Conservation (phyloP, 495 filamentous ascomycete species). For the Xylaria intraflava region DNA sequence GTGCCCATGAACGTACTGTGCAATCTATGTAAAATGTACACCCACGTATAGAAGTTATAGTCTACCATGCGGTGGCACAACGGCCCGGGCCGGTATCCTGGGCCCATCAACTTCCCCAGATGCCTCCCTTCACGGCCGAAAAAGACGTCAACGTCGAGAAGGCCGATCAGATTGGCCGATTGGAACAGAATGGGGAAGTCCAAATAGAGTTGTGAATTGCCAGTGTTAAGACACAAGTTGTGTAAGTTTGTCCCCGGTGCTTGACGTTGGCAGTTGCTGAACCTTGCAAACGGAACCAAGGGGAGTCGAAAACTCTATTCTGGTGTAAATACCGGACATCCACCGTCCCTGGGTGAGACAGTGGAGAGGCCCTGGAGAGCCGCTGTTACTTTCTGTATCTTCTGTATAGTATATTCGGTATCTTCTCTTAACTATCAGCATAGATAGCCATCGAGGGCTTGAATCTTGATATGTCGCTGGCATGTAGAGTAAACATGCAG, state of each 20-base stretch:
- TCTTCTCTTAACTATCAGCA: too few relatives aligned
- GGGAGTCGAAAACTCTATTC: conserved; percentile 8
- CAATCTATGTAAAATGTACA: background rate
- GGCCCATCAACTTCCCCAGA: background rate
- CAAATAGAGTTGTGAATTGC: conserved; percentile 4
- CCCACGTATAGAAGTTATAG: background rate
- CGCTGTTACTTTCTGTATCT: too few relatives aligned
- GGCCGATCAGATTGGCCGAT: too few relatives aligned
- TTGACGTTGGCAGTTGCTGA: conserved; percentile 7
- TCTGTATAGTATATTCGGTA: too few relatives aligned
- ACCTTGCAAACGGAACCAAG: conserved; percentile 7
- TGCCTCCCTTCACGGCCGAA: background rate
- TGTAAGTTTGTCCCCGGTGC: background rate
- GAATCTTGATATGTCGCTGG: too few relatives aligned
- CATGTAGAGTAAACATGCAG: too few relatives aligned
- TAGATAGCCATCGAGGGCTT: too few relatives aligned
- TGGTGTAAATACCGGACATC: background rate
- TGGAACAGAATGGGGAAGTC: background rate
- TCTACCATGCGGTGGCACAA: background rate
- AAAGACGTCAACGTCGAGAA: background rate
- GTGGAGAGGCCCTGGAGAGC: conserved; percentile 1
- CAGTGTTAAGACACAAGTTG: conserved; percentile 1
- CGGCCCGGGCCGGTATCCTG: background rate
- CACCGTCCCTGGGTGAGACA: conserved; percentile 2
- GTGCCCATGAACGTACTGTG: too few relatives aligned